These are phyloP conservation scores for Neonectria sp. DNA, from an alignment of 2,329 filamentous ascomycete species.

Conservation along the genomic window DNA sequence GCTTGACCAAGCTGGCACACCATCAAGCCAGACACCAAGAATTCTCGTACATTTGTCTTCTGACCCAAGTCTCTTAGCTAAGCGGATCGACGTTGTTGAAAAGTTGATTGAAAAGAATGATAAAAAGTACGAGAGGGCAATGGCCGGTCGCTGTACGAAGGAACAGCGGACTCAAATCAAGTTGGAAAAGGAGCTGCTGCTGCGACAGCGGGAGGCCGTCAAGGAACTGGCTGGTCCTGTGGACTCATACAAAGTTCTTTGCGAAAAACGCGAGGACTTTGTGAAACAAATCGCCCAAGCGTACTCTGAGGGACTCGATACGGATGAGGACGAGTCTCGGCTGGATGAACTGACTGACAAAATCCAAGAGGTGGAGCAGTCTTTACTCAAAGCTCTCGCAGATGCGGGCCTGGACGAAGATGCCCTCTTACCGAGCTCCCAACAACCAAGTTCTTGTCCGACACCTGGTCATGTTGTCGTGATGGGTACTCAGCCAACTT, in stretches of 20 bases:
- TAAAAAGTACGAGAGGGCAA: constrained; percentile 62
- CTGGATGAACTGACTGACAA: constrained; percentile 64
- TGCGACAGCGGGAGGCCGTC: constrained; percentile 62
- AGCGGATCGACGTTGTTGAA: constrained; percentile 57
- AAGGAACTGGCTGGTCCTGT: constrained; percentile 59
- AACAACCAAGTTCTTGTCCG: constrained; percentile 26
- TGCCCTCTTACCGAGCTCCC: constrained; percentile 53
- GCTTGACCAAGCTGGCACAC: constrained; percentile 9
- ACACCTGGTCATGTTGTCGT: constrained; percentile 52
- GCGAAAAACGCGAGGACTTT: constrained; percentile 61
- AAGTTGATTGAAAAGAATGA: constrained; percentile 63
- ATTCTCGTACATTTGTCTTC: constrained; percentile 50
- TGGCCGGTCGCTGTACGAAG: constrained; percentile 62
- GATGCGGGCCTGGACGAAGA: constrained; percentile 63
- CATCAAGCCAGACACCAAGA: constrained; percentile 47
- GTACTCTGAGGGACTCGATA: constrained; percentile 67
- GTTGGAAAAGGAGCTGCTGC: constrained; percentile 63
- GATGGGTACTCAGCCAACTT: constrained; percentile 60
- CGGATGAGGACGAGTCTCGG: constrained; percentile 65
- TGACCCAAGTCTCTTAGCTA: constrained; percentile 52
- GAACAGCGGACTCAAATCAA: constrained; percentile 64
- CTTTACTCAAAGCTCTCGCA: constrained; percentile 58
- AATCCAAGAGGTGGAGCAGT: constrained; percentile 61
- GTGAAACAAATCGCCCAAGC: constrained; percentile 63
- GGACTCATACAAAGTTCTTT: constrained; percentile 59